A percentile compares a stretch with the other conserved stretches of the same genome.
These are phyloP conservation scores for Moniliella sp. DNA, from an alignment of 1,284 basidiomycete species.

Conservation along the genomic window DNA sequence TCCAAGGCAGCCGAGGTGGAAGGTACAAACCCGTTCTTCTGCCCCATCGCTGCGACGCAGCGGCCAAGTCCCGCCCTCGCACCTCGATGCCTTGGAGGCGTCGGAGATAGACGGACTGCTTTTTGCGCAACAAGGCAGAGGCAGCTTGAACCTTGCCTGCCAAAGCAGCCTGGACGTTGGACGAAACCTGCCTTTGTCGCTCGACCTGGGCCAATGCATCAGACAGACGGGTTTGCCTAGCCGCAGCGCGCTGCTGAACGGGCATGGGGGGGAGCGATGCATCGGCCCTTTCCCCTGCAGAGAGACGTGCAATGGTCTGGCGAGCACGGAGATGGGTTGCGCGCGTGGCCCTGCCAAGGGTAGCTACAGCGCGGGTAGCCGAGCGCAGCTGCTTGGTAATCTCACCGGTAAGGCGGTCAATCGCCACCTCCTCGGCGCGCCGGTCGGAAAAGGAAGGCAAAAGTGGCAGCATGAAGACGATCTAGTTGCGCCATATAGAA, in stretches of 20 bases:
- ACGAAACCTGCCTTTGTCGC: too few relatives aligned
- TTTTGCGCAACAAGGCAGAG: conserved; percentile 79
- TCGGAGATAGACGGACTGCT: conserved; percentile 89
- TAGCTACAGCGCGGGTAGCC: conserved; percentile 12
- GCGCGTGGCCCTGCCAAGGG: neutral
- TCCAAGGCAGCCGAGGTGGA: too few relatives aligned
- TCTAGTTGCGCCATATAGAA: conserved; percentile 53
- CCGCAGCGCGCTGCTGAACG: conserved; percentile 14
- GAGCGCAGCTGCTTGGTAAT: conserved; percentile 44
- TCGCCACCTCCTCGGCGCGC: conserved; percentile 72
- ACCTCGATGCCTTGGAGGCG: conserved; percentile 45
- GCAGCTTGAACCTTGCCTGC: conserved; percentile 83
- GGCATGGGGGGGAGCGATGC: conserved; percentile 23
- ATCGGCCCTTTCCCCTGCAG: too few relatives aligned
- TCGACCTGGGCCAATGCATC: too few relatives aligned
- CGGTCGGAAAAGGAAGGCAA: conserved; percentile 90
- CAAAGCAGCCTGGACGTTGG: conserved; percentile 90
- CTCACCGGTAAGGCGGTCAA: conserved; percentile 60
- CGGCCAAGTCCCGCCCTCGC: conserved; percentile 11
- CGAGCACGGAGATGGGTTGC: conserved; percentile 21
- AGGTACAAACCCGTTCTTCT: too few relatives aligned
- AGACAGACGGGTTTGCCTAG: too few relatives aligned
- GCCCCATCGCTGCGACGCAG: too few relatives aligned
- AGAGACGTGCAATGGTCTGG: too few relatives aligned
- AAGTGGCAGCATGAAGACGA: conserved; percentile 73